Base-by-base conservation (phyloP, 257 asterid genomes). In the Scutellaria baicalensis region DNA sequence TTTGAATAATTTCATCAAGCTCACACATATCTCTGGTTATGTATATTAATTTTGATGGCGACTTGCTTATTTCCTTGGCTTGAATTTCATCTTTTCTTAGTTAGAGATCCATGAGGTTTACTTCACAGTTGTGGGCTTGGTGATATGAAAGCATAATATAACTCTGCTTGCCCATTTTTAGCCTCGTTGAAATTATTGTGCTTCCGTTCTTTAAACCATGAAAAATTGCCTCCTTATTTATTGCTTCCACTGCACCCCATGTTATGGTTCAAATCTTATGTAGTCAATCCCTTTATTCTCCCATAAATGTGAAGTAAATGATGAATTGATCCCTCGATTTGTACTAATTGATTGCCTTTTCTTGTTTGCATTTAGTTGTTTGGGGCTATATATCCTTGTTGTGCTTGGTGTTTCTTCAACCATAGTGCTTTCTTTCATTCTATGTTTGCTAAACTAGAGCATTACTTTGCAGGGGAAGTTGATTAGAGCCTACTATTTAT, bases 401-500 rank as follows among this genome's bases (percentile, higher is more conserved):
- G 10, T 40, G 11, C 43, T 59, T 17, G 6, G 44, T 36, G 13
- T 68, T 54, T 57, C n/a, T 4, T 38, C 59, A 59, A 55, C 42
- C 36, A 47, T 49, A 61, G 20, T 35, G 50, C 44, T 9, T 36
- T 42, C 14, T 12, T 50, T 65, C 5, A 45, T 69, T 43, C 8
- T 10, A 20, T 9, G 33, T 59, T 35, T 33, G 31, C 69, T 72
- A 13, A 69, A 54, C 16, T 33, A 51, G 16, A 62, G 33, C 44
- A 35, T 50, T 52, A 8, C 20, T 9, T 57, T 74, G 78, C 79
- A 81, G 81, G 79, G 9, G 50, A 43, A 51, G 51, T 58, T 71
- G 68, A 55, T 51, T 68, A 35, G 64, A 51, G 33, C 61, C 44
- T 31, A 60, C 72, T 44, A 9, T 27, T 40, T n/a, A 70, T 14